Conservation (phyloP, 352 stramenopile species). For the Elongisporangium anandrum region DNA sequence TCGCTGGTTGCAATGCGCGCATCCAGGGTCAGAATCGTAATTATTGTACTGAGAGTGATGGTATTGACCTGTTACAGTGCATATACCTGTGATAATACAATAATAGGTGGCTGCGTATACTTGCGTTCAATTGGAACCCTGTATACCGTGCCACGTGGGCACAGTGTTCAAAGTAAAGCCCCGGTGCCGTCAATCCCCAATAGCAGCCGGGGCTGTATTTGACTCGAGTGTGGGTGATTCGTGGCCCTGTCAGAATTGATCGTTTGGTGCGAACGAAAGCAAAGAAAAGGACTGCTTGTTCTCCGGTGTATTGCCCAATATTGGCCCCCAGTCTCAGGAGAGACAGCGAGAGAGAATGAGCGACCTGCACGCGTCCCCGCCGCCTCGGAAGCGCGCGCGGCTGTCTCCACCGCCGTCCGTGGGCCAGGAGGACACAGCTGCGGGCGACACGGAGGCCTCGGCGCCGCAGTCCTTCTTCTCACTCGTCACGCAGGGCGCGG, state of each 20-base stretch:
- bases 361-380: conserved; percentile 21
- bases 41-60: background rate
- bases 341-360: conserved; percentile 5
- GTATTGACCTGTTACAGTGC: background rate
- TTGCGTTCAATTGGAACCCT: background rate
- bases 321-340: background rate
- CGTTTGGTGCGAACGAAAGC: background rate
- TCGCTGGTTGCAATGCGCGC: background rate
- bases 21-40: background rate
- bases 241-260: background rate
- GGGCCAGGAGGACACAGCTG: background rate
- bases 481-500: background rate
- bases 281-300: background rate
- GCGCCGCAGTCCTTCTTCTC: background rate
- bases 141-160: background rate
- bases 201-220: background rate
- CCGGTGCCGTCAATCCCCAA: background rate
- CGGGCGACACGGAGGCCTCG: background rate
- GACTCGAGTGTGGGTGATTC: background rate
- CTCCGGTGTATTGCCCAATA: background rate
- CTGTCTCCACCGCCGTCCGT: conserved; percentile 4
- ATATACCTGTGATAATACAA: background rate
- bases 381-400: conserved; percentile 30
- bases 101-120: background rate
- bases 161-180: background rate